phyloP scores from a whole-genome alignment of 306 rosid genomes.

The Gynostemma pentaphyllum region DNA sequence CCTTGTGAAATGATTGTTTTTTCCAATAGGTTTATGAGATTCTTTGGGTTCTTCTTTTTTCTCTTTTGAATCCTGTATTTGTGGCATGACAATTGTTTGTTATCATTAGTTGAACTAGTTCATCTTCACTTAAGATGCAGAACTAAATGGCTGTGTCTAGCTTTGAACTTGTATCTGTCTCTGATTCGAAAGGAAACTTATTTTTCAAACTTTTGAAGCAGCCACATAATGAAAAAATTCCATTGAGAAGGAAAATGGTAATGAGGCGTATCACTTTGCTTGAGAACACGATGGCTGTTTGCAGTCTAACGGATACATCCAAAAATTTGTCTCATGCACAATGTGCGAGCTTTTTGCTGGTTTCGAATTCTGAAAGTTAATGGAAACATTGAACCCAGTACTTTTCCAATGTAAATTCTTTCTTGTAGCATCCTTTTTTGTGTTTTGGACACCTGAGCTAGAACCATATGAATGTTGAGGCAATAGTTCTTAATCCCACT shows the following conservation, averaged over 20 bases:
- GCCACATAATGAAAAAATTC: constrained; percentile 20
- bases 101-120: constrained; percentile 48
- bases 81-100: constrained; percentile 51
- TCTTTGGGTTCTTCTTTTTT: constrained; percentile 41
- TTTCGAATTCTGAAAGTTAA: constrained; percentile 25
- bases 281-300: constrained; percentile 41
- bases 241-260: constrained; percentile 31
- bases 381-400: constrained; percentile 58
- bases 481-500: constrained; percentile 59
- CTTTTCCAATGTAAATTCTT: constrained; percentile 36
- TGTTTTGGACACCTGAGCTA: constrained; percentile 39
- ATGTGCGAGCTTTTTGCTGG: constrained; percentile 43
- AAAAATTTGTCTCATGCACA: constrained; percentile 24
- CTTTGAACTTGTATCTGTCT: constrained; percentile 12
- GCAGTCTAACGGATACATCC: constrained; percentile 40
- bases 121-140: constrained; percentile 80
- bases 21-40: constrained; percentile 38
- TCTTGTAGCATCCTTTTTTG: constrained; percentile 15
- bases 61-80: constrained; percentile 47
- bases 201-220: constrained; percentile 24
- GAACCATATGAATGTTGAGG: constrained; percentile 76
- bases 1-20: constrained; percentile 36
- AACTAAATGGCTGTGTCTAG: constrained; percentile 52
- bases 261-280: constrained; percentile 40
- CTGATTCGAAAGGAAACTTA: constrained; percentile 14